Evolutionary conservation across 352 stramenopile genomes (phyloP), one percentile per base, ranked within the genome.

Genomic region (Phytophthora palmivora): DNA sequence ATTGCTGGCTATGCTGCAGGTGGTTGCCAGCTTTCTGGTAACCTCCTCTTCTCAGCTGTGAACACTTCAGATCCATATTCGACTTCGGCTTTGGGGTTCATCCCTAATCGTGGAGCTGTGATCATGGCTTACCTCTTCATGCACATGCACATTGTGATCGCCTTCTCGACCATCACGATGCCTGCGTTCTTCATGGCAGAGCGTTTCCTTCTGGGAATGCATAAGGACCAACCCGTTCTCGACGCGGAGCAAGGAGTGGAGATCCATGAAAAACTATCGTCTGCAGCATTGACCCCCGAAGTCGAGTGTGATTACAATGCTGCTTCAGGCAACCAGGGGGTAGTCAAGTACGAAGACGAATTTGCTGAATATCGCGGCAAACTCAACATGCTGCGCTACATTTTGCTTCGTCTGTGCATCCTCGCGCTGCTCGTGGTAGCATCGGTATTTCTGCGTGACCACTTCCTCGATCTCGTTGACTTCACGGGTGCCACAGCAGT

Each of bases 11-110:
- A 80, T 47, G 54, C 55, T 12, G 70, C 66, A 1, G 66, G 75
- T 24, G 74, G 74, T 2, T 84, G 74, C 39, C 74, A 84, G 33
- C 69, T 77, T 18, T 77, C 68, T 19, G 68, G 68, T 28, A 77
- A 77, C 15, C 41, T 77, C 18, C 54, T 77, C 4, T 77, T 77
- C 50, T 74, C 68, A 21, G 53, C 56, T 9, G 63, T 76, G 15
- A 76, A 77, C 37, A 62, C 58, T 2, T 60, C 52, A n/a, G n/a
- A n/a, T n/a, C n/a, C n/a, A n/a, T n/a, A n/a, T n/a, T n/a, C n/a
- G n/a, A n/a, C n/a, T n/a, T n/a, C n/a, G n/a, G n/a, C n/a, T n/a
- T n/a, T n/a, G n/a, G n/a, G n/a, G n/a, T n/a, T n/a, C n/a, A n/a
- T n/a, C n/a, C n/a, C n/a, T n/a, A n/a, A n/a, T n/a, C n/a, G n/a